These are phyloP conservation scores for Pseudopyricularia cyperi DNA, from an alignment of 2,329 filamentous ascomycete genomes.

Conservation along the genomic window DNA sequence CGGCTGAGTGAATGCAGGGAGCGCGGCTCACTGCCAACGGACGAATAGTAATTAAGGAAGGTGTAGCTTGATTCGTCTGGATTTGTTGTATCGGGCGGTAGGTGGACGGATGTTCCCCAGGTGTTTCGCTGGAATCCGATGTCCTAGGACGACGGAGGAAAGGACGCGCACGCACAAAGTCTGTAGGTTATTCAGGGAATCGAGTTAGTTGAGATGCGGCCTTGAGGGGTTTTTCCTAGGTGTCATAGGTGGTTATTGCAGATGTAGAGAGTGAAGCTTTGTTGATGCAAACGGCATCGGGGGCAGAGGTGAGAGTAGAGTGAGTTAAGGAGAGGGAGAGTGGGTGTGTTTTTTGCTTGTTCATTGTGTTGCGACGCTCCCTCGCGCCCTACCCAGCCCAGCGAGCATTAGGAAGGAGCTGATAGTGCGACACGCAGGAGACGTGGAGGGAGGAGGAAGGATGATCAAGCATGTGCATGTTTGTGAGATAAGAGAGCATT, in stretches of 20 bases:
- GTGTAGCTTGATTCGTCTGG: neutral
- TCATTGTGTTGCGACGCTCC: no score
- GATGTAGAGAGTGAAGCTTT: neutral
- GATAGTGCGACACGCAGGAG: no score
- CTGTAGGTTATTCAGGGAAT: neutral
- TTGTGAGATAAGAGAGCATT: no score
- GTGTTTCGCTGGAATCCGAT: neutral
- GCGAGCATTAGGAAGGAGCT: no score
- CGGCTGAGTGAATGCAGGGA: slow-evolving; percentile 14
- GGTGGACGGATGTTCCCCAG: neutral
- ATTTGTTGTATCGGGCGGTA: neutral
- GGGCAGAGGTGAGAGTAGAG: no score
- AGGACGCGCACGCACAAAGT: slow-evolving; percentile 1
- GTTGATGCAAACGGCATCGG: no score
- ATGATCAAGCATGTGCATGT: no score
- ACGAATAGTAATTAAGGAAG: slow-evolving; percentile 5
- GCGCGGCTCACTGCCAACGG: slow-evolving; percentile 11
- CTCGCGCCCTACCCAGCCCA: no score
- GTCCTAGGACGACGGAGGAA: neutral
- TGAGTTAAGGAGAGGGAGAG: no score
- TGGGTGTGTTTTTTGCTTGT: no score
- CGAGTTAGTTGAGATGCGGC: neutral
- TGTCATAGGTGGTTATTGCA: neutral
- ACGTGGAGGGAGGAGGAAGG: slow-evolving; percentile 8
- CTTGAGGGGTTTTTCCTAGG: neutral